A percentile compares a stretch with the other conserved stretches of the same genome.
phyloP scores from a whole-genome alignment of 306 rosid genomes.

The Inga laurina region DNA sequence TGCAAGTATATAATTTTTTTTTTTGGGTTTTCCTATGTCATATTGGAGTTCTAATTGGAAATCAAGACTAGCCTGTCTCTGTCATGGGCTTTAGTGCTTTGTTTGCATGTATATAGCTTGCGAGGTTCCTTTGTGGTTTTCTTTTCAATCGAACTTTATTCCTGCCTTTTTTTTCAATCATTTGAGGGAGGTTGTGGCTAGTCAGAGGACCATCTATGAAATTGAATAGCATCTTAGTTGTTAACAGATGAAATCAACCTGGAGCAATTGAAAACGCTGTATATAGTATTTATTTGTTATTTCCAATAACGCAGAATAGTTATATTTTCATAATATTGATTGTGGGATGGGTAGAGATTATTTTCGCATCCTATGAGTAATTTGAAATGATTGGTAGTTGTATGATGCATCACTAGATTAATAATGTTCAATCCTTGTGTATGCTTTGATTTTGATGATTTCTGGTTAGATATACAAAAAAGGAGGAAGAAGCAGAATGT shows the following conservation, averaged over 20 bases:
- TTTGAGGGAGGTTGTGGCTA: not conserved
- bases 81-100: not conserved
- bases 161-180: constrained; percentile 2
- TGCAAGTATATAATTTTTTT: not conserved
- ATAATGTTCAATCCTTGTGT: not conserved
- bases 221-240: not conserved
- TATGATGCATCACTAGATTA: not conserved
- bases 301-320: not conserved
- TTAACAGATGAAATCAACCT: constrained; percentile 2
- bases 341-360: not conserved
- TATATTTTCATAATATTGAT: not conserved
- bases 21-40: not conserved
- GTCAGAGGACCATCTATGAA: not conserved
- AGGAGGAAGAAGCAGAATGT: constrained; percentile 3
- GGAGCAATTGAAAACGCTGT: not conserved
- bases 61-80: not conserved
- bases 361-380: not conserved
- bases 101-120: not conserved
- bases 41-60: not conserved
- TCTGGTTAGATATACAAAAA: not conserved
- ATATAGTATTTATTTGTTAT: not conserved
- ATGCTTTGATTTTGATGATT: not conserved
- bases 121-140: not conserved
- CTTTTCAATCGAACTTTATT: not conserved
- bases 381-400: constrained; percentile 21